Base-by-base conservation (phyloP, 345 rosid species). In the Bruguiera gymnorhiza region DNA sequence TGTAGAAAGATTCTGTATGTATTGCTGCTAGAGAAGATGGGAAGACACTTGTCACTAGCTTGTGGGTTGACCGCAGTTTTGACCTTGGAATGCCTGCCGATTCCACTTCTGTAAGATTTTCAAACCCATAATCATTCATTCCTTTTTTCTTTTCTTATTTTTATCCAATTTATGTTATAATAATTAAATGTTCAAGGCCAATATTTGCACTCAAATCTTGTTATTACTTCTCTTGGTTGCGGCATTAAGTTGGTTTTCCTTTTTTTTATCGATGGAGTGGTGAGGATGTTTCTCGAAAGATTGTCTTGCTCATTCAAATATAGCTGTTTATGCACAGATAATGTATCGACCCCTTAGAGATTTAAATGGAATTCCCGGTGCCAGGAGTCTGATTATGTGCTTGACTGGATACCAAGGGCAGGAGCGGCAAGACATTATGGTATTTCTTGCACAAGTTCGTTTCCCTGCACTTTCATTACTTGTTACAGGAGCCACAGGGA, bases 391-490 rank as follows among this genome's bases (percentile, higher is more conserved):
- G 51, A 74, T 83, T 51, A 63, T 88, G 70, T 92, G 99, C 74
- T 86, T 95, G 82, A 92, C 99, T 51, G 96, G 98, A 18, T 92
- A 92, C 83, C 92, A 84, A 72, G 81, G 96, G 37, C 97, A 88
- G 72, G 99, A 90, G 71, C 81, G 98, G 71, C 98, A 92, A 0
- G 97, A 95, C 75, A 83, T 90, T 57, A 95, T 90, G 99, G 99
- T 96, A 70, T n/a, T 54, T 34, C 54, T 11, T 64, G 50, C 37
- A 64, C 63, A 21, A 50, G 13, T 66, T 74, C 36, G 53, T 29
- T 24, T 73, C 8, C 3, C 36, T 30, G 55, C n/a, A 29, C 8
- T 67, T 76, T 43, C 65, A 7, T 46, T 63, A 67, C 43, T 67
- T 26, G 9, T 18, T 13, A 29, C 32, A 24, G 65, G 8, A 18